A percentile compares a stretch with the other conserved stretches of the same genome.
Conservation (phyloP, 768 basidiomycete genomes). For the Gloeopeniophorella convolvens region DNA sequence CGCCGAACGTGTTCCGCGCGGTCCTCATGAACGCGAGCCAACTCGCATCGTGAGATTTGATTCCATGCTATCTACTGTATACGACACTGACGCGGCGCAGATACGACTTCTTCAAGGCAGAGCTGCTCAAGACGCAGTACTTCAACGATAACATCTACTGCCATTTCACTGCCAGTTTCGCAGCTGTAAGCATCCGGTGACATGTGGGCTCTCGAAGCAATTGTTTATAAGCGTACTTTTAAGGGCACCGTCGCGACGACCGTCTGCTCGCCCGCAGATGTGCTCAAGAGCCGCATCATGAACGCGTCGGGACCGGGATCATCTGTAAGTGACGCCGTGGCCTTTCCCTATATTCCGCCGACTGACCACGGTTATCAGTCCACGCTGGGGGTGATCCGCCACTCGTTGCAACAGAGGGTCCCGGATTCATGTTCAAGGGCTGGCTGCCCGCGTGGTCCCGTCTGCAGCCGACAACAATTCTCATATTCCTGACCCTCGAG, state of each 20-base stretch:
- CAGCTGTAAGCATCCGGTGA: conserved; percentile 49
- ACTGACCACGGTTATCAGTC: conserved; percentile 38
- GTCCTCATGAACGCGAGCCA: conserved; percentile 90
- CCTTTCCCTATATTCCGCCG: neutral
- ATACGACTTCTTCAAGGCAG: conserved; percentile 89
- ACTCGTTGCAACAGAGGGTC: conserved; percentile 68
- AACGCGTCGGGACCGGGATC: conserved; percentile 81
- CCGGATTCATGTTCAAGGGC: conserved; percentile 91
- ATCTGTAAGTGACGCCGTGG: conserved; percentile 39
- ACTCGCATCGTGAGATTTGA: conserved; percentile 66
- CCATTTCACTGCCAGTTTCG: conserved; percentile 84
- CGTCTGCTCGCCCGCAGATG: conserved; percentile 84
- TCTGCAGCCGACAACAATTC: conserved; percentile 80
- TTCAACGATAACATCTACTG: conserved; percentile 78
- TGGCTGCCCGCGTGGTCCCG: conserved; percentile 86
- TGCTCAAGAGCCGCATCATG: conserved; percentile 87
- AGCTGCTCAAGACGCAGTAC: conserved; percentile 62
- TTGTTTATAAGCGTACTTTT: neutral
- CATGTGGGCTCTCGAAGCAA: neutral
- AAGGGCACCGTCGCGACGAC: conserved; percentile 87
- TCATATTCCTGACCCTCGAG: conserved; percentile 82
- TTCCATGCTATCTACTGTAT: neutral
- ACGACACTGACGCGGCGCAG: conserved; percentile 30
- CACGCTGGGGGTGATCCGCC: conserved; percentile 60
- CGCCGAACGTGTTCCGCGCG: conserved; percentile 82